A percentile compares a stretch with the other conserved stretches of the same genome.
Conservation (phyloP, 768 basidiomycete species). For the Boletus tylopilopsis region DNA sequence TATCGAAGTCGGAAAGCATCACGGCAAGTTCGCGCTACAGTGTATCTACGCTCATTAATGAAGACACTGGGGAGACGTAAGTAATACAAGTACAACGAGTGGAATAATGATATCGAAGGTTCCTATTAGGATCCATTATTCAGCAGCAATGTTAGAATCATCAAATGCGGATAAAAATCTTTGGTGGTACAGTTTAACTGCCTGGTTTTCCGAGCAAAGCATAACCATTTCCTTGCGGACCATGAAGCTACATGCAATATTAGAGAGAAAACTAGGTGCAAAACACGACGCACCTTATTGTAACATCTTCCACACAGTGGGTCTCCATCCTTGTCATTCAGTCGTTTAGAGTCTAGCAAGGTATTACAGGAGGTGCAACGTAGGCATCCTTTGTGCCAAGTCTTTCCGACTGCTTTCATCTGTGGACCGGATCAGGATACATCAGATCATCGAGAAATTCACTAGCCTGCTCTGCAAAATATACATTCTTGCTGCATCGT, state of each 20-base stretch:
- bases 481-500: slow-evolving; percentile 70
- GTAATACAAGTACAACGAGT: slow-evolving; percentile 18
- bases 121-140: slow-evolving; percentile 9
- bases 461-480: slow-evolving; percentile 78
- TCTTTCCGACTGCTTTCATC: slow-evolving; percentile 81
- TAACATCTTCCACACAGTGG: slow-evolving; percentile 74
- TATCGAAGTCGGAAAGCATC: neutral
- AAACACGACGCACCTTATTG: slow-evolving; percentile 44
- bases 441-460: neutral
- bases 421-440: slow-evolving; percentile 26
- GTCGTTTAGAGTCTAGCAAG: slow-evolving; percentile 62
- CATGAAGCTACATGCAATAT: slow-evolving; percentile 55
- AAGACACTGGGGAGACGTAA: slow-evolving; percentile 13
- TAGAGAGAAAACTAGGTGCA: neutral
- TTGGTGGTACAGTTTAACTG: slow-evolving; percentile 24
- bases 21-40: slow-evolving; percentile 6
- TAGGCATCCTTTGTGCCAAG: slow-evolving; percentile 73
- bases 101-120: slow-evolving; percentile 17
- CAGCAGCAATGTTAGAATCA: slow-evolving; percentile 5
- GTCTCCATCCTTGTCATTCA: slow-evolving; percentile 74
- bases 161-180: neutral
- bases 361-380: slow-evolving; percentile 73
- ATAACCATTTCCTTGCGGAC: slow-evolving; percentile 72
- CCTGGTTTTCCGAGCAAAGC: slow-evolving; percentile 59
- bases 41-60: slow-evolving; percentile 9